These are phyloP conservation scores for Pythium aquatile DNA, from an alignment of 352 stramenopile genomes.

Conservation along the genomic window DNA sequence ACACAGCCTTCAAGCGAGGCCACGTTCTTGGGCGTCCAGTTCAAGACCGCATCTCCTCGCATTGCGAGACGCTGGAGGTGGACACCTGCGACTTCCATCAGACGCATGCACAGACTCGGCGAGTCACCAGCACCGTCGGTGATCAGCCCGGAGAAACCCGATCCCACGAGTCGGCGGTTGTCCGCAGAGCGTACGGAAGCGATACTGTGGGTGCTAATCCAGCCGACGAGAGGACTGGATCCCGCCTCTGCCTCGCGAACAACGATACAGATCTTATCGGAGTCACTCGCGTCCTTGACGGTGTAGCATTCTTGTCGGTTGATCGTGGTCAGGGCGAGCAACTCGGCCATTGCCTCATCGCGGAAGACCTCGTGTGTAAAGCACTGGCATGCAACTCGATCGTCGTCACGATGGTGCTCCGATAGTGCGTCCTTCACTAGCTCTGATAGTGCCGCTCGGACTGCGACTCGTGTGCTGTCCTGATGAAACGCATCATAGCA, in stretches of 20 bases:
- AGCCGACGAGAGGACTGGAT: not conserved
- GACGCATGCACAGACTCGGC: not conserved
- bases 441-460: not conserved
- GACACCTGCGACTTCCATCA: not conserved
- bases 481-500: not conserved
- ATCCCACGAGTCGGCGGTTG: not conserved
- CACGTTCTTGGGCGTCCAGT: not conserved
- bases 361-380: not conserved
- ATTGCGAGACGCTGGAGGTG: not conserved
- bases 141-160: not conserved
- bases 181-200: not conserved
- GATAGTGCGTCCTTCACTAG: not conserved
- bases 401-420: not conserved
- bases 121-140: not conserved
- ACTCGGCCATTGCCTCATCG: not conserved
- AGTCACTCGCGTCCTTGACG: not conserved
- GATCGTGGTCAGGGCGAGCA: not conserved
- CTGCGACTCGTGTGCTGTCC: not conserved
- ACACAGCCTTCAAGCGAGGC: not conserved
- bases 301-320: not conserved
- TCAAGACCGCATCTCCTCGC: not conserved
- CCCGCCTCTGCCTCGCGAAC: not conserved
- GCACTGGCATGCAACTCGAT: not conserved
- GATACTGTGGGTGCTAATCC: not conserved
- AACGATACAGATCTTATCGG: not conserved